Conservation (phyloP, 2,329 filamentous ascomycete genomes). For the Phyllosticta citribraziliensis region DNA sequence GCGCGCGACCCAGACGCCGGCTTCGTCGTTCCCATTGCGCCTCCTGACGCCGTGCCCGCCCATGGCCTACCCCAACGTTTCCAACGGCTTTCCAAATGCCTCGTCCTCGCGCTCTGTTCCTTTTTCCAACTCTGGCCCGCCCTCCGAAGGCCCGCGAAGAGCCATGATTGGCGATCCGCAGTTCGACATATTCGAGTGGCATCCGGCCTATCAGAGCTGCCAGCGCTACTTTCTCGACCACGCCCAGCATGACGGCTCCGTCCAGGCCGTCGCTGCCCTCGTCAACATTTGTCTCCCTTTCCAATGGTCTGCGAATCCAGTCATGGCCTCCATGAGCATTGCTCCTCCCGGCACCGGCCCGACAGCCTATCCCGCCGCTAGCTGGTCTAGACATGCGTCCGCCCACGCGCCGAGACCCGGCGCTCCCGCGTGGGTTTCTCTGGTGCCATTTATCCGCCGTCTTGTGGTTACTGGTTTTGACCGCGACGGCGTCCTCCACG, state of each 20-base stretch:
- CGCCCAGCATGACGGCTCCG: conserved; percentile 70
- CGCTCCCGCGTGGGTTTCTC: conserved; percentile 46
- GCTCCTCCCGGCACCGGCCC: conserved; percentile 21
- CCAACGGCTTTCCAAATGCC: conserved; percentile 10
- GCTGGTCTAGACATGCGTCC: conserved; percentile 33
- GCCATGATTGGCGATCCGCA: conserved; percentile 32
- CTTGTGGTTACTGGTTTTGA: conserved; percentile 90
- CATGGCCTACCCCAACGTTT: conserved; percentile 9
- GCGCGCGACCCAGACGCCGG: background rate
- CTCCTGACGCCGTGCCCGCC: background rate
- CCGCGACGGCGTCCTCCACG: conserved; percentile 73
- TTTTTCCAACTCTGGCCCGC: conserved; percentile 5
- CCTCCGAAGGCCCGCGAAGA: conserved; percentile 8
- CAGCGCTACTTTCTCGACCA: conserved; percentile 85
- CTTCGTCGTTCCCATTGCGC: background rate
- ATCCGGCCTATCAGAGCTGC: conserved; percentile 82
- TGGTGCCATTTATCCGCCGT: conserved; percentile 83
- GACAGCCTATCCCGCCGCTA: conserved; percentile 15
- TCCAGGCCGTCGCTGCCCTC: conserved; percentile 82
- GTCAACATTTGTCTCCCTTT: conserved; percentile 87
- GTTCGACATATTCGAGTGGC: conserved; percentile 86
- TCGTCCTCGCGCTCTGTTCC: conserved; percentile 9
- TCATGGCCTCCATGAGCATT: conserved; percentile 27
- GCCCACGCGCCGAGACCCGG: conserved; percentile 27
- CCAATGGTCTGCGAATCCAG: conserved; percentile 53